A percentile compares a stretch with the other conserved stretches of the same genome.
Conservation (phyloP, 441 rosid genomes). For the Jatropha multifida region DNA sequence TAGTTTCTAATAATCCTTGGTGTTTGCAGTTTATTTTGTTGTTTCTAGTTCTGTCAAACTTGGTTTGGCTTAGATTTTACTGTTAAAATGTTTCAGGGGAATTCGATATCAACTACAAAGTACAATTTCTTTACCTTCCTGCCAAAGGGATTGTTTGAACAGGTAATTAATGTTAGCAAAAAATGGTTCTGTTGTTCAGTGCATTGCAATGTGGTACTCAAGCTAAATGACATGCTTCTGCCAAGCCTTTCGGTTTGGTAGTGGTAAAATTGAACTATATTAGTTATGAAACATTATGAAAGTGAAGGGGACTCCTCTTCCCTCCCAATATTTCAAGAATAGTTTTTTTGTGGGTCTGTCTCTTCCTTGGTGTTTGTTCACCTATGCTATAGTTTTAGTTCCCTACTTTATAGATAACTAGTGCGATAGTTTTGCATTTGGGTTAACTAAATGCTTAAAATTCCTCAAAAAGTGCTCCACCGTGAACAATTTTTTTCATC, state of each 20-base stretch:
- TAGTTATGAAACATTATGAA: neutral
- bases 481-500: neutral
- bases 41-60: neutral
- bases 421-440: neutral
- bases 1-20: neutral
- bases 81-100: slow-evolving; percentile 61
- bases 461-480: neutral
- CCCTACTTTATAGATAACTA: neutral
- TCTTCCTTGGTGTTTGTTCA: neutral
- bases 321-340: too few relatives aligned
- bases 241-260: neutral
- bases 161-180: slow-evolving; percentile 46
- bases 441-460: neutral
- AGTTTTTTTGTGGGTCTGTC: neutral
- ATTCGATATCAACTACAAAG: slow-evolving; percentile 94
- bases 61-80: slow-evolving; percentile 25
- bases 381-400: neutral
- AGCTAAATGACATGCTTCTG: neutral
- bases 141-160: slow-evolving; percentile 97
- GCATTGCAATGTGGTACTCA: neutral
- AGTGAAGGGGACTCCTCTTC: neutral
- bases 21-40: neutral
- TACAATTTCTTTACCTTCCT: slow-evolving; percentile 92
- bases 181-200: neutral
- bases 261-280: neutral